Conservation (phyloP, 148 eudicot genomes). For the Hydrangea macrophylla region DNA sequence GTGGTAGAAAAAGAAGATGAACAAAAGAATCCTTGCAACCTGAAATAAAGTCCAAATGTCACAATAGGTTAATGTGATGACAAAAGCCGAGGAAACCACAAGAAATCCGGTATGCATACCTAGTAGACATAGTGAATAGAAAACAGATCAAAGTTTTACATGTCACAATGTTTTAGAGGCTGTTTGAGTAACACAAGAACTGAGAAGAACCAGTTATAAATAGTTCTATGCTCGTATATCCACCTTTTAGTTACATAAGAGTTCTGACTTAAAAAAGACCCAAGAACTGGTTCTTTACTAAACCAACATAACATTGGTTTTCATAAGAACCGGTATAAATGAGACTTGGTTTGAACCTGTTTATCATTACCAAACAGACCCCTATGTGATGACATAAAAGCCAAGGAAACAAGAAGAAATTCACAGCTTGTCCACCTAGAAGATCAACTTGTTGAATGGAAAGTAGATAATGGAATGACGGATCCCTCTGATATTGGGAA, state of each 20-base stretch:
- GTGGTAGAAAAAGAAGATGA: constrained; percentile 75
- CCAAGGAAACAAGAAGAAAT: too few relatives aligned
- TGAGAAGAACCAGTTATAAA: not conserved
- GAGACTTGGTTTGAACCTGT: too few relatives aligned
- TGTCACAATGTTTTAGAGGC: not conserved
- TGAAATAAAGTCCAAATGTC: constrained; percentile 28
- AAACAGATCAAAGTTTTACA: not conserved
- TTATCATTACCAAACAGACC: too few relatives aligned
- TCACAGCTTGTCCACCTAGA: too few relatives aligned
- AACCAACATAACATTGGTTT: too few relatives aligned
- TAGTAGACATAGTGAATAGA: not conserved
- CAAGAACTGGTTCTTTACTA: too few relatives aligned
- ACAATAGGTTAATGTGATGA: constrained; percentile 10
- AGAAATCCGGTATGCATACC: not conserved
- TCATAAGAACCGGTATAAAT: too few relatives aligned
- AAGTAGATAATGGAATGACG: too few relatives aligned
- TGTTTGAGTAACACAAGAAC: not conserved
- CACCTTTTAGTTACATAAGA: not conserved
- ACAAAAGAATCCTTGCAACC: constrained; percentile 78
- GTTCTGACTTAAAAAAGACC: not conserved
- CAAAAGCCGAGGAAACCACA: not conserved
- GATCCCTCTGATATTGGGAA: too few relatives aligned
- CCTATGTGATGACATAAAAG: too few relatives aligned
- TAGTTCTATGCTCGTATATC: not conserved
- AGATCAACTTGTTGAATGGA: too few relatives aligned